Evolutionary conservation across 257 asterid genomes (phyloP).

Genomic region (Leptodermis oblonga): DNA sequence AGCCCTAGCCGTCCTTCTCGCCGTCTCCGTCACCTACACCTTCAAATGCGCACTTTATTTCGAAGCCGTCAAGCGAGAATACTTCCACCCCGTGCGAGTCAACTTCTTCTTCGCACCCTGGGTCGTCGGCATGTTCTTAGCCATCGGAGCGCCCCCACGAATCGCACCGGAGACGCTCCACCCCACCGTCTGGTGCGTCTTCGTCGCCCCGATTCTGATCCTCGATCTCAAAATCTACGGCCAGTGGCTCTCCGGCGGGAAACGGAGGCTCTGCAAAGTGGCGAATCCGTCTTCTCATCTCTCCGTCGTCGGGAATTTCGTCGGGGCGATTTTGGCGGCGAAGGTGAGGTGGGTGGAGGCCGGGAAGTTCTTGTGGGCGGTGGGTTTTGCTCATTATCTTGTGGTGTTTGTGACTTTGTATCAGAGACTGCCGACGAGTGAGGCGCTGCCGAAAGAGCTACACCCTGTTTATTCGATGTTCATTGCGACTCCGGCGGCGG

Average conservation of each 20-base stretch:
- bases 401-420: conserved; percentile 90
- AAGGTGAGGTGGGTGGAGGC: conserved; percentile 79
- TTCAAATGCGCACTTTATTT: conserved; percentile 65
- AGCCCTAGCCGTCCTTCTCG: conserved; percentile 49
- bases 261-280: conserved; percentile 64
- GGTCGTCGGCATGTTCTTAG: conserved; percentile 84
- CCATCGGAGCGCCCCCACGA: conserved; percentile 60
- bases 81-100: conserved; percentile 78
- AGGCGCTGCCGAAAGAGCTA: conserved; percentile 81
- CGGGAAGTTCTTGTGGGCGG: conserved; percentile 81
- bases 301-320: conserved; percentile 85
- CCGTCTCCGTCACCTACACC: conserved; percentile 51
- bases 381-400: conserved; percentile 86
- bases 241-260: conserved; percentile 95
- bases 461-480: conserved; percentile 95
- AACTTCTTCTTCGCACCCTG: conserved; percentile 97
- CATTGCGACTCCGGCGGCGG: conserved; percentile 92
- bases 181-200: conserved; percentile 64
- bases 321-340: conserved; percentile 87
- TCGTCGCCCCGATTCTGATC: conserved; percentile 56
- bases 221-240: conserved; percentile 91
- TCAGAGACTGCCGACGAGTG: conserved; percentile 85
- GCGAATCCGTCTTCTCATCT: conserved; percentile 90
- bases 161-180: conserved; percentile 38
- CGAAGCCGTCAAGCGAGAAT: conserved; percentile 89